Percentiles rank a stretch among this genome's conserved stretches.
Conservation (phyloP, 176 grass and related monocot species). For the Musa beccarii region DNA sequence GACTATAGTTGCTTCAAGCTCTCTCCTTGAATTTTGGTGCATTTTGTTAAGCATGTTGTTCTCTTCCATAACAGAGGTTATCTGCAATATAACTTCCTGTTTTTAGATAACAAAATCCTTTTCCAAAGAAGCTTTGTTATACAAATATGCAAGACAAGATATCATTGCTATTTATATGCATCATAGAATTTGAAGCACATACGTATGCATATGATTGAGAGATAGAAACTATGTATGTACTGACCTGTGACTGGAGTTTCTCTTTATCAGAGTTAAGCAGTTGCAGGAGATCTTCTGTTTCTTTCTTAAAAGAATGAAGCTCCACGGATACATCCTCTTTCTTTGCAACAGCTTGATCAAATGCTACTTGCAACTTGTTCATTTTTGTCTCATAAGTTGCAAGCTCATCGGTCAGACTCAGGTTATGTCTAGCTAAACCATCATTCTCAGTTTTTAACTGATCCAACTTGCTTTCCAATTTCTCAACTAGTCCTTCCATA, state of each 20-base stretch:
- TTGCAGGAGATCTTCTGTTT: constrained; percentile 46
- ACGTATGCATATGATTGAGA: background rate
- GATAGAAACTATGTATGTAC: constrained; percentile 14
- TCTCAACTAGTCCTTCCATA: constrained; percentile 36
- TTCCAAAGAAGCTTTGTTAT: background rate
- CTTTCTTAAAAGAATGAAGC: constrained; percentile 36
- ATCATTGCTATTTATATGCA: background rate
- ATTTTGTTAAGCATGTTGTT: constrained; percentile 52
- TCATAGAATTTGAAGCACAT: background rate
- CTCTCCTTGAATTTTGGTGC: constrained; percentile 57
- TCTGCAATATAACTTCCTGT: constrained; percentile 29
- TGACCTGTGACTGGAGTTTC: constrained; percentile 37
- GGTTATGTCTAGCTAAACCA: constrained; percentile 46
- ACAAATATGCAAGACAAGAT: constrained; percentile 8
- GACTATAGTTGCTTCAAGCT: constrained; percentile 50
- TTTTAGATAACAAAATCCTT: constrained; percentile 2
- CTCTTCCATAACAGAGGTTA: constrained; percentile 55
- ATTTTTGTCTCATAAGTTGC: constrained; percentile 48
- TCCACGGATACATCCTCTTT: constrained; percentile 40
- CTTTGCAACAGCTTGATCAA: constrained; percentile 40
- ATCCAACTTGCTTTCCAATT: constrained; percentile 40
- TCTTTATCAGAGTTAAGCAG: constrained; percentile 27
- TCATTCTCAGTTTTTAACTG: constrained; percentile 41
- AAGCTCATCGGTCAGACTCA: constrained; percentile 52
- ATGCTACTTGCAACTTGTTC: constrained; percentile 49